Base-by-base conservation (phyloP, 2,329 filamentous ascomycete species). In the Xylariaceae sp. region DNA sequence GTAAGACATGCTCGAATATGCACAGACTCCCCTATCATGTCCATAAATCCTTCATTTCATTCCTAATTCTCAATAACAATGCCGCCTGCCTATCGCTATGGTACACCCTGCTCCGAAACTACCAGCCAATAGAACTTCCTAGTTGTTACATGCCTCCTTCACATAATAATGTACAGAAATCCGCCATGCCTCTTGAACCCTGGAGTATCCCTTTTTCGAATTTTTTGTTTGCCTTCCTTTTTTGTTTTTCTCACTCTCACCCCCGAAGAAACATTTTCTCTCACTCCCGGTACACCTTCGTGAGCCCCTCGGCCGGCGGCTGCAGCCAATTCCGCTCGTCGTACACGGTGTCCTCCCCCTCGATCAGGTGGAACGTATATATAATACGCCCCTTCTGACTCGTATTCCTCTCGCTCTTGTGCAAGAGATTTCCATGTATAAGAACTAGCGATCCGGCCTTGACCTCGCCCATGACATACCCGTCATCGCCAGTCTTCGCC, bases 301-400 rank as follows among this genome's bases (percentile, higher is more conserved):
- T 92, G 71, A 99, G 97, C 0, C 90, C 92, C 48, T 83, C 83
- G 47, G 80, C 78, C 0, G 91, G 88, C 59, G 92, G 91, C 77
- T 97, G 93, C 73, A 99, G 75, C 94, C 94, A 97, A 75, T 99
- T 99, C 75, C 82, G 81, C 75, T 82, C 82, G 74, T 97, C 94
- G 73, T 97, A 99, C 57, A 77, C 78, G 49, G 86, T 78, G 0
- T 75, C 81, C 17, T 88, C 83, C 0, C 88, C 89, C 76, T 97
- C 94, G 69, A 97, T 97, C 59, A 96, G 84, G 77, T 99, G 94
- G 73, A 97, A 99, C 0, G 94, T 97, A 75, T 97, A 99, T 56
- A 97, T 96, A 72, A 94, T 95, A 65, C 93, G 82, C 18, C 92
- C 92, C 79, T 90, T 93, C 64, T 82, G 76, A 72, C 92, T 96